phyloP scores from a whole-genome alignment of 306 rosid genomes.

The Dicorynia guianensis region DNA sequence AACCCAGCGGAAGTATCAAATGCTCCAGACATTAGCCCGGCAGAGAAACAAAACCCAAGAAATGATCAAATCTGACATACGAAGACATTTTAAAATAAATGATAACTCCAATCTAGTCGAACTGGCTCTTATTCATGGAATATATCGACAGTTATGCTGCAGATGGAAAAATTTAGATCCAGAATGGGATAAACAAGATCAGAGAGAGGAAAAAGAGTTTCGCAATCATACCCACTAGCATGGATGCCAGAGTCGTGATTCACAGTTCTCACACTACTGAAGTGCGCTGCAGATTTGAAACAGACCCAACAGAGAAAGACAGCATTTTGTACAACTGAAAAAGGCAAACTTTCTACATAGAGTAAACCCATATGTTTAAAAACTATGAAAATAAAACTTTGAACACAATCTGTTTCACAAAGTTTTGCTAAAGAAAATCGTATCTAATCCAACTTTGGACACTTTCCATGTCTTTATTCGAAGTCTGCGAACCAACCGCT shows the following conservation, averaged over 20 bases:
- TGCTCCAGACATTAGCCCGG: neutral
- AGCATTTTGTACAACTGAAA: neutral
- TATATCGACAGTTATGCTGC: neutral
- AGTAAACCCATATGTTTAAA: slow-evolving; percentile 21
- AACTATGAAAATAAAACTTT: slow-evolving; percentile 35
- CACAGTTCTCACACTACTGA: neutral
- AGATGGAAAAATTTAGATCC: slow-evolving; percentile 45
- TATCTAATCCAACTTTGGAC: slow-evolving; percentile 8
- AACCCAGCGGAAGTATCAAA: slow-evolving; percentile 27
- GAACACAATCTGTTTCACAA: slow-evolving; percentile 31
- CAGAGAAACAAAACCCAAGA: slow-evolving; percentile 30
- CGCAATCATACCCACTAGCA: slow-evolving; percentile 26
- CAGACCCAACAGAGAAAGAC: slow-evolving; percentile 10
- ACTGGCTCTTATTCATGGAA: slow-evolving; percentile 10
- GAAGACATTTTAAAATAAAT: slow-evolving; percentile 12
- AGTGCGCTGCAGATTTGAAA: slow-evolving; percentile 37
- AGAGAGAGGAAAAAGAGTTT: neutral
- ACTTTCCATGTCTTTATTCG: slow-evolving; percentile 36
- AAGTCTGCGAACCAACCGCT: slow-evolving; percentile 29
- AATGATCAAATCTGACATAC: slow-evolving; percentile 35
- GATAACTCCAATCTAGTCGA: slow-evolving; percentile 15
- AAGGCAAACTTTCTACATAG: neutral
- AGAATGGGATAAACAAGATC: slow-evolving; percentile 18
- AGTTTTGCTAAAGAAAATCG: neutral
- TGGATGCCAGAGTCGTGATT: neutral